Conservation (phyloP, 805 yeast species). For the Suhomyces tanzawaensis region DNA sequence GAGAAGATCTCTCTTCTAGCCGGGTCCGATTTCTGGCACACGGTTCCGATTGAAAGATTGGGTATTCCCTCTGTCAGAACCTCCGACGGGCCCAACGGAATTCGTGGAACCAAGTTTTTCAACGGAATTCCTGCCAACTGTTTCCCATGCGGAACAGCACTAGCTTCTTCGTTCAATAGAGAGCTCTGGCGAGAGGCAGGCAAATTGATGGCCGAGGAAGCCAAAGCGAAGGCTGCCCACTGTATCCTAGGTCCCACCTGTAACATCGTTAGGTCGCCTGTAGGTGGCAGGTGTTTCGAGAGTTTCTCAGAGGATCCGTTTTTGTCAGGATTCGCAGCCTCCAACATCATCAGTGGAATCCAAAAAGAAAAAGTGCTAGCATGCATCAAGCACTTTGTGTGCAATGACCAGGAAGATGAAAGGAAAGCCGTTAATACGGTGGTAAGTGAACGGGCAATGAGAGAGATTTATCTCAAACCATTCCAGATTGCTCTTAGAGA, state of each 20-base stretch:
- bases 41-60: slow-evolving; percentile 14
- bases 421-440: slow-evolving; percentile 48
- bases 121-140: slow-evolving; percentile 54
- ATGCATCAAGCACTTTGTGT: slow-evolving; percentile 59
- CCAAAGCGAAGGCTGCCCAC: slow-evolving; percentile 51
- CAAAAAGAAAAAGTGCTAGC: slow-evolving; percentile 52
- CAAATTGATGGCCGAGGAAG: slow-evolving; percentile 51
- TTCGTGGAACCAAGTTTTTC: slow-evolving; percentile 56
- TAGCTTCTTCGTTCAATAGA: slow-evolving; percentile 57
- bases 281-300: slow-evolving; percentile 65
- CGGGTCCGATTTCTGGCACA: slow-evolving; percentile 23
- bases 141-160: slow-evolving; percentile 59
- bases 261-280: slow-evolving; percentile 56
- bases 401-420: slow-evolving; percentile 62
- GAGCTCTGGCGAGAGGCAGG: slow-evolving; percentile 51
- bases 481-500: slow-evolving; percentile 58
- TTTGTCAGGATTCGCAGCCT: slow-evolving; percentile 45
- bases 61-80: slow-evolving; percentile 15
- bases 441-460: slow-evolving; percentile 57
- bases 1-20: slow-evolving; percentile 39
- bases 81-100: slow-evolving; percentile 63
- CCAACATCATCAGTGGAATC: slow-evolving; percentile 54
- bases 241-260: slow-evolving; percentile 47
- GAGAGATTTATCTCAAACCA: slow-evolving; percentile 64
- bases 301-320: slow-evolving; percentile 62